Evolutionary conservation across 306 rosid genomes (phyloP), one percentile per base, ranked within the genome.

Genomic region (Bauhinia variegata): DNA sequence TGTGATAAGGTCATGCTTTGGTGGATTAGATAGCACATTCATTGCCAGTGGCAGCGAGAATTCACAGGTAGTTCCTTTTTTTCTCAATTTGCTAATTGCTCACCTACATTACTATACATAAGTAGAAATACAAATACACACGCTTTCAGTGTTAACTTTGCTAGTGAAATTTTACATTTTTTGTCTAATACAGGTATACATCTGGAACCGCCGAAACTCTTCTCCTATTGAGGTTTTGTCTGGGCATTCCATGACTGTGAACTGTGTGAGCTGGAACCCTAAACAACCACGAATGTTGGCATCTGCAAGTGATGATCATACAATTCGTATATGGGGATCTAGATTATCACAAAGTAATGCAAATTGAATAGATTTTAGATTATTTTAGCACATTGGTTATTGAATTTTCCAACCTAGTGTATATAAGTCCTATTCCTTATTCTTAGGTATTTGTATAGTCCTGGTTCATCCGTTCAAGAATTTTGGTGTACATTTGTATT

Each of bases 181-280:
- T 47, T 37, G 50, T 70, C 31, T 49, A 44, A 52, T 57, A 50
- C 88, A 89, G 98, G 96, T 93, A 42, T 93, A 75, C 82, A 84
- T 93, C 69, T 93, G 96, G 96, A 93, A 83, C 71, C 68, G 85
- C 58, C 73, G 55, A 62, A 81, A 74, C 68, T 39, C 84, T 8
- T 71, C 28, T 52, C 96, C 96, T 16, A 74, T 93, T 12, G 96
- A 89, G 82, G 86, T 89, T 68, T 80, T 93, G 71, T 72, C 73
- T 8, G 96, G 96, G 77, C 96, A 89, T 65, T 75, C 69, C 36
- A 65, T 70, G 79, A 93, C 96, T 30, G 96, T 93, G 80, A 93
- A 93, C 69, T 84, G 88, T 73, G 98, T 93, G 51, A 93, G 98
- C 81, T 93, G 97, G 98, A 93, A 93, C 56, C 93, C 87, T 19